Evolutionary conservation across 306 rosid species (phyloP).

Genomic region (Bauhinia variegata): DNA sequence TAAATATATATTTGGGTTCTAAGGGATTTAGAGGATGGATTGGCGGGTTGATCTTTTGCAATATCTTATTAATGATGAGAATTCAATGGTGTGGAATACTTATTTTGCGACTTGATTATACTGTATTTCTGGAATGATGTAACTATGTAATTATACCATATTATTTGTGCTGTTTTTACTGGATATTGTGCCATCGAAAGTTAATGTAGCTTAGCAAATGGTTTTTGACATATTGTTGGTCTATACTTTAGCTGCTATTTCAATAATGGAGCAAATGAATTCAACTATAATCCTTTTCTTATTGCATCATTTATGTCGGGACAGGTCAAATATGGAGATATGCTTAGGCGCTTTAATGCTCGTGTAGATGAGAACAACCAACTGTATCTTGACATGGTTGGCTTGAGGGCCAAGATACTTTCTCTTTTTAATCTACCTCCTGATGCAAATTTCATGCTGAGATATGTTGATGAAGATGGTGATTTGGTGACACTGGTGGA

Average conservation of each 20-base stretch:
- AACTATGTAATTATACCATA: neutral
- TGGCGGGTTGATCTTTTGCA: neutral
- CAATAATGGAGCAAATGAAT: neutral
- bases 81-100: neutral
- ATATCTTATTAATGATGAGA: too few relatives aligned
- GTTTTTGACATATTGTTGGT: neutral
- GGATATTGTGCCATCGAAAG: too few relatives aligned
- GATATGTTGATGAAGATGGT: constrained; percentile 90
- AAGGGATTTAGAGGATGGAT: neutral
- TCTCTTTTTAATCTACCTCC: constrained; percentile 54
- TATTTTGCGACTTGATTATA: too few relatives aligned
- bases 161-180: neutral
- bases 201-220: neutral
- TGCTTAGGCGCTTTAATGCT: constrained; percentile 84
- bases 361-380: constrained; percentile 43
- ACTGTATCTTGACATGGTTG: constrained; percentile 72
- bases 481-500: constrained; percentile 78
- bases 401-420: constrained; percentile 59
- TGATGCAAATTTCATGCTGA: constrained; percentile 59
- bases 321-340: constrained; percentile 72
- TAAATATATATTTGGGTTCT: neutral
- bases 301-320: constrained; percentile 15
- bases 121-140: too few relatives aligned
- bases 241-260: constrained; percentile 7
- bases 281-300: constrained; percentile 2